Evolutionary conservation across 2,329 filamentous ascomycete species (phyloP), one percentile per base, ranked within the genome.

Genomic region (Spiromastix sp.): DNA sequence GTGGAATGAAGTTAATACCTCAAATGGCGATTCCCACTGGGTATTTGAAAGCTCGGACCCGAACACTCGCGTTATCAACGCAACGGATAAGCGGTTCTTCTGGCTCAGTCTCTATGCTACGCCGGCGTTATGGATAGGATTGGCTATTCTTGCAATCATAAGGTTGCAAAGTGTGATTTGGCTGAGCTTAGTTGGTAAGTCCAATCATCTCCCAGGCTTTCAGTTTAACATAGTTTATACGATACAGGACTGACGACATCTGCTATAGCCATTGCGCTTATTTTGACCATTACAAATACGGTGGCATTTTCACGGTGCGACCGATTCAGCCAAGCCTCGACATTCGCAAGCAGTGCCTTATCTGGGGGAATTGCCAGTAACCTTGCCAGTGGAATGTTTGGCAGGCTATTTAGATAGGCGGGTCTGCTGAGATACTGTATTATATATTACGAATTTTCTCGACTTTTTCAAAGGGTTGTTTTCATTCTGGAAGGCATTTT

Each of bases 301-400:
- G 50, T 68, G 25, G 66, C 66, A 4, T 70, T 70, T 48, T 70
- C 66, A 6, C 56, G 66, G 12, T 70, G 66, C 40, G 66, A 70
- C 43, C 63, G 63, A 34, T 70, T 70, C 46, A 66, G 66, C 41
- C 66, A 79, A 47, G 76, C 76, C 8, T 73, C 71, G 24, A 72
- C 61, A 32, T 68, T 71, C 42, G 72, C 73, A 5, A 72, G 67
- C 29, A 66, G 63, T 26, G 72, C 72, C 4, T 58, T 77, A 35
- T 63, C 66, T 5, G 71, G 71, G 29, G 65, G 69, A 3, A 57
- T 75, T 37, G 68, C 70, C 37, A 65, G 66, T 46, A 73, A 67
- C 46, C 46, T 75, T 42, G 71, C 71, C 6, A 63, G 69, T 25
- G 69, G 69, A 17, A 58, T 75, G 59, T 57, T 74, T 42, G 68